phyloP scores from a whole-genome alignment of 768 basidiomycete genomes.

The Pholiota microspora region DNA sequence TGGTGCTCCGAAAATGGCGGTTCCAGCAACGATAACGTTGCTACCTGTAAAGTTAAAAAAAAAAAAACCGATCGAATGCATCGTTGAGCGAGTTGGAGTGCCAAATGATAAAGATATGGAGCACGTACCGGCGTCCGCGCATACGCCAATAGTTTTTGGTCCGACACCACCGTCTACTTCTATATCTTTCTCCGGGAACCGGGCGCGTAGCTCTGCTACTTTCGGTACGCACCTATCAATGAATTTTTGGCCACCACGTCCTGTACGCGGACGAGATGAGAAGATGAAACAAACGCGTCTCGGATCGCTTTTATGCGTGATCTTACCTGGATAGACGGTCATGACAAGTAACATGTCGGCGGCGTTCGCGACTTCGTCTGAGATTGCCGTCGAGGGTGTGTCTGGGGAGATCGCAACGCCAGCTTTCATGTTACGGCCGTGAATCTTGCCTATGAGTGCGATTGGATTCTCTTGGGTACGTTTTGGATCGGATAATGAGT shows the following conservation, averaged over 20 bases:
- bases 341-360: slow-evolving; percentile 98
- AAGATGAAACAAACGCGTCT: neutral
- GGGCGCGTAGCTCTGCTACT: slow-evolving; percentile 82
- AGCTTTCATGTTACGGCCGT: slow-evolving; percentile 83
- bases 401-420: slow-evolving; percentile 97
- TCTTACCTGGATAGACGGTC: slow-evolving; percentile 90
- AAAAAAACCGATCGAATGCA: neutral
- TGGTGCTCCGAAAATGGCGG: slow-evolving; percentile 86
- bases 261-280: slow-evolving; percentile 41
- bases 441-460: slow-evolving; percentile 78
- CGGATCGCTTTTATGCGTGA: neutral
- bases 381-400: slow-evolving; percentile 85
- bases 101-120: neutral
- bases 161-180: slow-evolving; percentile 99
- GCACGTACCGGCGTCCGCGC: slow-evolving; percentile 80
- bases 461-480: slow-evolving; percentile 55
- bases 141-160: slow-evolving; percentile 80
- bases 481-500: neutral
- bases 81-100: neutral
- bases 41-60: slow-evolving; percentile 78
- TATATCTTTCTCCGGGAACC: slow-evolving; percentile 94
- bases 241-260: slow-evolving; percentile 96
- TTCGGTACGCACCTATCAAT: slow-evolving; percentile 90
- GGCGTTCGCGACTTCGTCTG: slow-evolving; percentile 75
- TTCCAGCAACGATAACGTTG: slow-evolving; percentile 98